Evolutionary conservation across 116 monocot species (phyloP).

Genomic region (Zostera marina): DNA sequence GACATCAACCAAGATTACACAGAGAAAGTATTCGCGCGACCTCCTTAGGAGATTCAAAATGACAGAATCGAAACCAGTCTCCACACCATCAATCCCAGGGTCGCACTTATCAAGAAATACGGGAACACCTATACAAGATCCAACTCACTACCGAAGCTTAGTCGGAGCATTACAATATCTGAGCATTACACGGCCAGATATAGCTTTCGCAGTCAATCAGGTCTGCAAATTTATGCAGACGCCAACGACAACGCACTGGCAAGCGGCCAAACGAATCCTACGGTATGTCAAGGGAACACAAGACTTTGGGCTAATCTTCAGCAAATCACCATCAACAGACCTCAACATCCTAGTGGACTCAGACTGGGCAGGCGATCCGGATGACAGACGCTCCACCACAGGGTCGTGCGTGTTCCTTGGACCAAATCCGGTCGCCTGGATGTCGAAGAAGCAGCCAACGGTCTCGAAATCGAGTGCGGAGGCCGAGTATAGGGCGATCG

Average conservation of each 20-base stretch:
- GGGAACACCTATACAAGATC: no score
- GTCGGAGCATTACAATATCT: not conserved
- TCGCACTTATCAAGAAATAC: no score
- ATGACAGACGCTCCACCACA: not conserved
- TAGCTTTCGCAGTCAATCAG: not conserved
- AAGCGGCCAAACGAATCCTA: not conserved
- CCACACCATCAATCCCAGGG: no score
- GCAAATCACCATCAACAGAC: not conserved
- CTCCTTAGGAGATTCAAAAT: no score
- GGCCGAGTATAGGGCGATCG: not conserved
- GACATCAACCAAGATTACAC: no score
- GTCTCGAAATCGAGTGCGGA: not conserved
- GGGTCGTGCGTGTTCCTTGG: not conserved
- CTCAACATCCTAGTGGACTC: not conserved
- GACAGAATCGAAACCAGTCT: no score
- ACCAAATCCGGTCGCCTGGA: not conserved
- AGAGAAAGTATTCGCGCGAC: no score
- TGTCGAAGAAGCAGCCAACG: not conserved
- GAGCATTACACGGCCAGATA: not conserved
- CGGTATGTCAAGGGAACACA: not conserved
- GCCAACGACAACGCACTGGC: not conserved
- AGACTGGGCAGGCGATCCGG: not conserved
- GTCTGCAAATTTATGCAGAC: no score
- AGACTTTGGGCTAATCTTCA: not conserved
- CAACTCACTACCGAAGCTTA: no score